A percentile compares a stretch with the other conserved stretches of the same genome.
These are phyloP conservation scores for Ananas comosus DNA, from an alignment of 176 grass and related monocot species.

Conservation along the genomic window DNA sequence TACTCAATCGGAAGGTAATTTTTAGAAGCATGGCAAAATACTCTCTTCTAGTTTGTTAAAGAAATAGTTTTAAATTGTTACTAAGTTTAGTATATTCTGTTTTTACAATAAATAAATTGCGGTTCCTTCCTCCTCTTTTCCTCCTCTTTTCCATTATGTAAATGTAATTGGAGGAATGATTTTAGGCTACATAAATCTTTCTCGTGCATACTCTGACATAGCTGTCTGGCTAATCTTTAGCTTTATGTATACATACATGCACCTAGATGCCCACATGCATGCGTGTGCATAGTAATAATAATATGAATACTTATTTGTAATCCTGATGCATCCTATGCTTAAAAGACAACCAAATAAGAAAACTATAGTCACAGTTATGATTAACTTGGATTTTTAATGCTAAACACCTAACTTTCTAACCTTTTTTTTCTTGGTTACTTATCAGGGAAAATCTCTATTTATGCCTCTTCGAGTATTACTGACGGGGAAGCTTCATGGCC, in stretches of 20 bases:
- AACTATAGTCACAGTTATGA: not conserved
- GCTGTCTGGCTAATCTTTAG: not conserved
- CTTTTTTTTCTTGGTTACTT: slow-evolving; percentile 8
- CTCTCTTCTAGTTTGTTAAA: not conserved
- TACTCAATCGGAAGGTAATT: slow-evolving; percentile 65
- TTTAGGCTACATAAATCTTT: too few species aligned
- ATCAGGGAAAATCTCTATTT: slow-evolving; percentile 69
- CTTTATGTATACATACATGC: slow-evolving; percentile 15
- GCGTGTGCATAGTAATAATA: not conserved
- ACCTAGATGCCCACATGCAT: not conserved
- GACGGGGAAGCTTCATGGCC: slow-evolving; percentile 84
- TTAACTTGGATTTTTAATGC: not conserved
- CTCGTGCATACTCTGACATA: too few species aligned
- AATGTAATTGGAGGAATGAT: too few species aligned
- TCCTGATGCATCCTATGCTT: not conserved
- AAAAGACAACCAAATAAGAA: not conserved
- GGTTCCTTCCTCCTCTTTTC: not conserved
- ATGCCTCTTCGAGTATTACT: slow-evolving; percentile 81
- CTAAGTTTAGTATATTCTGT: not conserved
- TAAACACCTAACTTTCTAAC: not conserved
- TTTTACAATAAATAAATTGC: not conserved
- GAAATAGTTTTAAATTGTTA: not conserved
- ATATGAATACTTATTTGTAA: slow-evolving; percentile 1
- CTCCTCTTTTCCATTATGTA: slow-evolving; percentile 12
- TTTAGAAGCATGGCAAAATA: not conserved